phyloP scores from a whole-genome alignment of 148 eudicot species.

The Vaccinium corymbosum region DNA sequence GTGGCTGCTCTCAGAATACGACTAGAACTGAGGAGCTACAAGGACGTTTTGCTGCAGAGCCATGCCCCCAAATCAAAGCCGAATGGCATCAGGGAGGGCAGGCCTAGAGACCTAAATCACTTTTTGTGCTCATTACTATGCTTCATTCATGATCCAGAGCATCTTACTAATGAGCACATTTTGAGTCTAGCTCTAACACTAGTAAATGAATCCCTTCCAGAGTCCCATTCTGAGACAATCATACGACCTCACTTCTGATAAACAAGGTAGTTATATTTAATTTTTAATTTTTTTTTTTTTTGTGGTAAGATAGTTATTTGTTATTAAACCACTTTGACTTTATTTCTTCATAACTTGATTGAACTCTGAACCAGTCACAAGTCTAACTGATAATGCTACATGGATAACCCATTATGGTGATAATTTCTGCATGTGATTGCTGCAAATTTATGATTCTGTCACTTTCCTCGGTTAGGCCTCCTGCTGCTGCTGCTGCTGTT shows the following conservation, averaged over 20 bases:
- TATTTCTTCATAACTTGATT: no score
- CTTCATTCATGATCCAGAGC: no score
- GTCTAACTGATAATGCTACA: not conserved
- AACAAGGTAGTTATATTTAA: not conserved
- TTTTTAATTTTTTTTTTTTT: no score
- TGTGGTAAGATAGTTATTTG: not conserved
- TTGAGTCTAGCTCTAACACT: not conserved
- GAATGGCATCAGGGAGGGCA: no score
- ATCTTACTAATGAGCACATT: not conserved
- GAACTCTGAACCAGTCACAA: no score
- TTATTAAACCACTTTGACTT: not conserved
- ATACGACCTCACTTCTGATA: not conserved
- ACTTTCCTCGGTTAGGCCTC: not conserved
- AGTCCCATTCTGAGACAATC: not conserved
- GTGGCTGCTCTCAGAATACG: no score
- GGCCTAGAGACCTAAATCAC: no score
- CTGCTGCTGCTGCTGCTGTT: slow-evolving; percentile 1
- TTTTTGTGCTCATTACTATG: no score
- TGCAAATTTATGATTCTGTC: not conserved
- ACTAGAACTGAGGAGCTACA: no score
- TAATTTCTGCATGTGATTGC: not conserved
- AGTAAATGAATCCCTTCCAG: not conserved
- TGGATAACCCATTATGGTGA: not conserved
- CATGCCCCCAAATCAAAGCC: no score
- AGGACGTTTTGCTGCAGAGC: no score